These are phyloP conservation scores for Paxillus involutus DNA, from an alignment of 768 basidiomycete genomes.

Conservation along the genomic window DNA sequence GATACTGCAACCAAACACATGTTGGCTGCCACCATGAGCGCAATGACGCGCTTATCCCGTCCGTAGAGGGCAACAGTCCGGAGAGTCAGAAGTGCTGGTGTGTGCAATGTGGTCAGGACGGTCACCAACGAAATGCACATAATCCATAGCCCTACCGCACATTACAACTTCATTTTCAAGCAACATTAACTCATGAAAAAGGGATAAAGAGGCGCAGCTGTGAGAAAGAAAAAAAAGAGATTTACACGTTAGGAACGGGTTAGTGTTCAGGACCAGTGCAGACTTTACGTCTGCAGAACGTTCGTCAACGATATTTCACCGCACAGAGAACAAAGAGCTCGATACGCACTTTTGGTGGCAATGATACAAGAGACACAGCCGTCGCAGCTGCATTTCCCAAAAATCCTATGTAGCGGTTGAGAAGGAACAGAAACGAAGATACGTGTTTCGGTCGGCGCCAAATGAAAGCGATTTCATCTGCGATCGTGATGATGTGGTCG, in stretches of 20 bases:
- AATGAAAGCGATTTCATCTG: constrained; percentile 41
- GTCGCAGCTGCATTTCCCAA: constrained; percentile 37
- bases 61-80: constrained; percentile 53
- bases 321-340: neutral
- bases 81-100: constrained; percentile 42
- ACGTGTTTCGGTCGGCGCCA: constrained; percentile 42
- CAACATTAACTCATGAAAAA: constrained; percentile 42
- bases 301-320: too few relatives aligned
- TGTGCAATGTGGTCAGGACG: neutral
- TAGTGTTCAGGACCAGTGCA: neutral
- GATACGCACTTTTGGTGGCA: constrained; percentile 6
- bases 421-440: constrained; percentile 45
- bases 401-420: constrained; percentile 50
- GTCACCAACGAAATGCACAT: neutral
- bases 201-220: constrained; percentile 41
- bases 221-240: neutral
- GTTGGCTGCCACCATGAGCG: constrained; percentile 34
- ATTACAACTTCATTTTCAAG: constrained; percentile 46
- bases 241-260: too few relatives aligned
- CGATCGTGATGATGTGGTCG: constrained; percentile 30
- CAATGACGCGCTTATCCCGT: constrained; percentile 37
- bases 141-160: constrained; percentile 35
- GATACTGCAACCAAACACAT: constrained; percentile 30
- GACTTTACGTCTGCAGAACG: too few relatives aligned
- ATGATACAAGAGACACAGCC: constrained; percentile 27